phyloP scores from a whole-genome alignment of 2,329 filamentous ascomycete species.

The Chaetothyriales sp. region DNA sequence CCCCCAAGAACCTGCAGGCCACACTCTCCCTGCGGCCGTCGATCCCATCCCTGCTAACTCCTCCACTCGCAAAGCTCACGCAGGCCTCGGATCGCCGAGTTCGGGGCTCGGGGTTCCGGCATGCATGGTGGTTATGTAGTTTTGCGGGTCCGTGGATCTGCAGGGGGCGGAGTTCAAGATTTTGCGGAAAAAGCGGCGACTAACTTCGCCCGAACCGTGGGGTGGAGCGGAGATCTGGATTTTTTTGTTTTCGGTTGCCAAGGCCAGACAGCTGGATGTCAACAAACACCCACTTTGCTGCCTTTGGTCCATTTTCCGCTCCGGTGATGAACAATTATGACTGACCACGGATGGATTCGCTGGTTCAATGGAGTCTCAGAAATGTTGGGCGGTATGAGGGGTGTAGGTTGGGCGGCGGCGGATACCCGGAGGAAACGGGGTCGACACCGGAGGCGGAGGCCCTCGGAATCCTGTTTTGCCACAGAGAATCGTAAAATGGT shows the following conservation, averaged over 20 bases:
- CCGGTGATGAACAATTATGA: slow-evolving; percentile 7
- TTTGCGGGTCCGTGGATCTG: slow-evolving; percentile 8
- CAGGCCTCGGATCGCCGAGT: slow-evolving; percentile 6
- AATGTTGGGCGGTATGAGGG: slow-evolving; percentile 9
- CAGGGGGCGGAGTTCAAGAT: slow-evolving; percentile 13
- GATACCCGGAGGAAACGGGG: not conserved
- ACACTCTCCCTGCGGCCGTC: not conserved
- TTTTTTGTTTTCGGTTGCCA: not conserved
- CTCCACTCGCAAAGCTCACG: slow-evolving; percentile 7
- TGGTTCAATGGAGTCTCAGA: slow-evolving; percentile 8
- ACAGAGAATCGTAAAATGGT: slow-evolving; percentile 5
- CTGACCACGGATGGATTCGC: not conserved
- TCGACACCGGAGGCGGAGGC: not conserved
- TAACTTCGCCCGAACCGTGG: slow-evolving; percentile 16
- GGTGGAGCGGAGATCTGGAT: slow-evolving; percentile 21
- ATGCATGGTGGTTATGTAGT: slow-evolving; percentile 13
- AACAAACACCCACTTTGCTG: slow-evolving; percentile 14
- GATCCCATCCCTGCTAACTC: not conserved
- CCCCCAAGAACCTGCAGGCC: not conserved
- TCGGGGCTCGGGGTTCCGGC: slow-evolving; percentile 18
- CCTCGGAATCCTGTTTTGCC: not conserved
- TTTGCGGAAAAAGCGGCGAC: slow-evolving; percentile 23
- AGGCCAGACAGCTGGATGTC: slow-evolving; percentile 2
- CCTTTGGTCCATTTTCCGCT: slow-evolving; percentile 11
- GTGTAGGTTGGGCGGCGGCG: not conserved